A percentile compares a stretch with the other conserved stretches of the same genome.
These are phyloP conservation scores for Chaetoscypha palmicola DNA, from an alignment of 2,329 filamentous ascomycete genomes.

Conservation along the genomic window DNA sequence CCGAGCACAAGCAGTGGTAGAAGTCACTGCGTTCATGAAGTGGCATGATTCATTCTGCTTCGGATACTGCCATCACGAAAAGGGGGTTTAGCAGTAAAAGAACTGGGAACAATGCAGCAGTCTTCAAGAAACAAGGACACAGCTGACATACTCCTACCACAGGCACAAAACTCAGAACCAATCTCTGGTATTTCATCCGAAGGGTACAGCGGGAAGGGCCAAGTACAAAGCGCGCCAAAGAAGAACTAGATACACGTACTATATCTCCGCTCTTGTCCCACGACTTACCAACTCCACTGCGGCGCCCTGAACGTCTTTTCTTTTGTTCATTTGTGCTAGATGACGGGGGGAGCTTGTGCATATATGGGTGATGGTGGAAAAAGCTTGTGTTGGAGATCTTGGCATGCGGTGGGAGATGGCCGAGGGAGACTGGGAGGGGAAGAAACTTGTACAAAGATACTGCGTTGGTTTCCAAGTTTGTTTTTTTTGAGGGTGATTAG, in stretches of 20 bases:
- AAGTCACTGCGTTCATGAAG: no score
- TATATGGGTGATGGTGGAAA: slow-evolving; percentile 3
- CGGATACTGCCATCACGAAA: no score
- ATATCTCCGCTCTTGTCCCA: background rate
- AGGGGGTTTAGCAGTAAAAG: background rate
- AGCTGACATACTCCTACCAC: slow-evolving; percentile 22
- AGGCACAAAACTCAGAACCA: slow-evolving; percentile 81
- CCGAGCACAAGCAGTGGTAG: no score
- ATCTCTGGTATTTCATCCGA: slow-evolving; percentile 76
- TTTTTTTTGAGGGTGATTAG: no score
- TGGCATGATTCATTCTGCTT: no score
- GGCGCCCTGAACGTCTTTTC: background rate
- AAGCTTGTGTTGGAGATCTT: background rate
- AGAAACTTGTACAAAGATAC: slow-evolving; percentile 17
- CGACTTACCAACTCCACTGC: background rate
- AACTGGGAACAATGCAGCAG: slow-evolving; percentile 1
- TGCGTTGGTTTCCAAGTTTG: no score
- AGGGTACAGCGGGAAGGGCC: slow-evolving; percentile 70
- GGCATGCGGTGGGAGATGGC: background rate
- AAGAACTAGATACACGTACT: slow-evolving; percentile 19
- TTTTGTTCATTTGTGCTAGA: slow-evolving; percentile 5
- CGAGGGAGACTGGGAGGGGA: background rate
- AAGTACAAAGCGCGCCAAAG: slow-evolving; percentile 52
- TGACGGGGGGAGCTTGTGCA: slow-evolving; percentile 5
- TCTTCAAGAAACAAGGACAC: background rate